These are phyloP conservation scores for Penicillium tannophilum DNA, from an alignment of 495 filamentous ascomycete species.

Conservation along the genomic window DNA sequence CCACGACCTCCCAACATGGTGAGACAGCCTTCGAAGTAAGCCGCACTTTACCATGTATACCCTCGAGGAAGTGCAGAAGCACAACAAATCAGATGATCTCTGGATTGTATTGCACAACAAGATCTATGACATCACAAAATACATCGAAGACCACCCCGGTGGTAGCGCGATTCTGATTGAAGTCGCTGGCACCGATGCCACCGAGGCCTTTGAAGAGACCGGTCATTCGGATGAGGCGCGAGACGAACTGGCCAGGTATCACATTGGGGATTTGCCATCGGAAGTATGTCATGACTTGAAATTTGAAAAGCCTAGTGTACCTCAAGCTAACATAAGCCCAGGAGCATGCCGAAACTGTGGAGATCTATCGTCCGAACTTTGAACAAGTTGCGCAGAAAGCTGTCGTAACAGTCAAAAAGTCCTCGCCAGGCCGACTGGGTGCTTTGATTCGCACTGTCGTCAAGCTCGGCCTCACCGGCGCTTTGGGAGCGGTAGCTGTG, in stretches of 20 bases:
- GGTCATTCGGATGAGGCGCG: conserved; percentile 48
- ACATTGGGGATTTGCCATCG: conserved; percentile 29
- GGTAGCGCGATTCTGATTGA: conserved; percentile 50
- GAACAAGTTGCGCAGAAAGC: neutral
- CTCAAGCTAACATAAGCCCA: neutral
- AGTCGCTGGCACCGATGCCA: conserved; percentile 55
- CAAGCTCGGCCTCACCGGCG: neutral
- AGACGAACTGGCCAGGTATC: conserved; percentile 28
- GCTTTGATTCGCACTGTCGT: neutral
- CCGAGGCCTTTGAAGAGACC: conserved; percentile 51
- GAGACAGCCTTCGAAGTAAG: neutral
- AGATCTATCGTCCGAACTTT: neutral
- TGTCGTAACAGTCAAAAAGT: neutral
- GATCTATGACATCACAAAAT: conserved; percentile 56
- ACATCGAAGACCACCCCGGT: conserved; percentile 57
- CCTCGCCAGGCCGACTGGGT: neutral
- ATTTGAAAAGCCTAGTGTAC: neutral
- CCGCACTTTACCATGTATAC: conserved; percentile 7
- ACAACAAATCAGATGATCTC: conserved; percentile 33
- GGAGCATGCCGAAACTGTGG: neutral
- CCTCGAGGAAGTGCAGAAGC: conserved; percentile 26
- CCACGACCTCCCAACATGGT: neutral
- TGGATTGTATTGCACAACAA: conserved; percentile 54
- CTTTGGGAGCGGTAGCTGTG: neutral
- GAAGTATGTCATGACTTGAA: neutral